Percentiles rank a stretch among this genome's conserved stretches.
Conservation (phyloP, 2,329 filamentous ascomycete genomes). For the Onygenales sp. region DNA sequence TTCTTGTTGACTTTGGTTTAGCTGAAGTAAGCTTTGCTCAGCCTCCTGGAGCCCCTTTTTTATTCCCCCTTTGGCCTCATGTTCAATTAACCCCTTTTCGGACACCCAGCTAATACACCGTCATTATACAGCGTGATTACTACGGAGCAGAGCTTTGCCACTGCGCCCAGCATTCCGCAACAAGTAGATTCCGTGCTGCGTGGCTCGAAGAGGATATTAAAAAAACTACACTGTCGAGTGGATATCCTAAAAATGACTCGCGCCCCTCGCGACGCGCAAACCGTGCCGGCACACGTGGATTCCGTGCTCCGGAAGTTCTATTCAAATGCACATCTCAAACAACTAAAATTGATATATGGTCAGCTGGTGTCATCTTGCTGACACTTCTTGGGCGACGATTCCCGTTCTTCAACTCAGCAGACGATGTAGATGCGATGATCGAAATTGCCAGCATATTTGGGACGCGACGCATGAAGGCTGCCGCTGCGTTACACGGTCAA, state of each 20-base stretch:
- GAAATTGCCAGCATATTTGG: constrained; percentile 97
- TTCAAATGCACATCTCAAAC: constrained; percentile 96
- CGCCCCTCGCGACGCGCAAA: constrained; percentile 85
- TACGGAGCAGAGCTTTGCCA: constrained; percentile 2
- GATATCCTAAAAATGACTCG: constrained; percentile 83
- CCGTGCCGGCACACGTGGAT: constrained; percentile 86
- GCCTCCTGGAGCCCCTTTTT: neutral
- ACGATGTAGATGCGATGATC: constrained; percentile 95
- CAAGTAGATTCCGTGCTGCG: constrained; percentile 20
- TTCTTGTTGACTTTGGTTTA: constrained; percentile 97
- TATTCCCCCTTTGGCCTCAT: neutral
- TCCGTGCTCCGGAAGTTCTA: constrained; percentile 90
- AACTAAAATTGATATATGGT: constrained; percentile 94
- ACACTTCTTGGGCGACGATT: constrained; percentile 88
- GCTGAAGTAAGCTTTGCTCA: constrained; percentile 51
- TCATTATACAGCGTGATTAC: constrained; percentile 39
- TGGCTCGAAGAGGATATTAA: constrained; percentile 49
- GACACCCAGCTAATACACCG: neutral
- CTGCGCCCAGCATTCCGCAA: constrained; percentile 4
- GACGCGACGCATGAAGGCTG: constrained; percentile 68
- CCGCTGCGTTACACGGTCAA: constrained; percentile 76
- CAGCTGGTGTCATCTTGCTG: constrained; percentile 90
- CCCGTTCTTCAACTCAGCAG: constrained; percentile 97
- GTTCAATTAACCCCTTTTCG: too few species aligned
- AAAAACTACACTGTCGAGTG: constrained; percentile 51